Evolutionary conservation across 495 filamentous ascomycete species (phyloP), one percentile per base, ranked within the genome.

Genomic region (Pyrenopolyporus hunteri): DNA sequence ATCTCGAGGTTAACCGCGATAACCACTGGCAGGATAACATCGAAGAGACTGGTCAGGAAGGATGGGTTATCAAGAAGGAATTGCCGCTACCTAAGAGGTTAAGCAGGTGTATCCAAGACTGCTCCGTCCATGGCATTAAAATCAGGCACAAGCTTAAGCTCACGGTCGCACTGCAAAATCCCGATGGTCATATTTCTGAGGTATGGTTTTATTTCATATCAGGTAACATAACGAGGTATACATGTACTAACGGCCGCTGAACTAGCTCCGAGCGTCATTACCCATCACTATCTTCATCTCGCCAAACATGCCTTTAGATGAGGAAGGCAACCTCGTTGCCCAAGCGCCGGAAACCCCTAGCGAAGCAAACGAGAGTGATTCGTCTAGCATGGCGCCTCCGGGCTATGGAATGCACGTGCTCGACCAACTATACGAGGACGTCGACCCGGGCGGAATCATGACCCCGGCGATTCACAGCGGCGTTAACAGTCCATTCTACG

Each of bases 271-370:
- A 14, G 91, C 91, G 35, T 90, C 89, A 13, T 82, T 97, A 19
- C 91, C 92, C 2, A 83, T 98, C 25, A 87, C 87, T 25, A 86
- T 98, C 26, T 97, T 93, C 74, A 96, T 98, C 61, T 98, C 94
- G 9, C 94, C 94, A 11, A 89, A 91, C 66, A 84, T 95, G 69
- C 85, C 89, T 7, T 81, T 97, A 28, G 88, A 90, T 63, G 89
- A 93, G 14, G 82, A 92, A 57, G 90, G 92, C 50, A 86, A 86
- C 58, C 78, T 91, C 13, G 78, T 86, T 11, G 77, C 82, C 43
- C 80, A 84, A 51, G 73, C 78, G 1, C 80, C 81, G 4, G 69
- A 75, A 40, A 70, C 74, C 44, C 71, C 74, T 10, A 65, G 73
- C 28, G 57, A 58, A 57, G 35, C 53, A 6, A 49, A 50, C 13